These are phyloP conservation scores for Golubevia pallescens DNA, from an alignment of 1,284 basidiomycete species.

Conservation along the genomic window DNA sequence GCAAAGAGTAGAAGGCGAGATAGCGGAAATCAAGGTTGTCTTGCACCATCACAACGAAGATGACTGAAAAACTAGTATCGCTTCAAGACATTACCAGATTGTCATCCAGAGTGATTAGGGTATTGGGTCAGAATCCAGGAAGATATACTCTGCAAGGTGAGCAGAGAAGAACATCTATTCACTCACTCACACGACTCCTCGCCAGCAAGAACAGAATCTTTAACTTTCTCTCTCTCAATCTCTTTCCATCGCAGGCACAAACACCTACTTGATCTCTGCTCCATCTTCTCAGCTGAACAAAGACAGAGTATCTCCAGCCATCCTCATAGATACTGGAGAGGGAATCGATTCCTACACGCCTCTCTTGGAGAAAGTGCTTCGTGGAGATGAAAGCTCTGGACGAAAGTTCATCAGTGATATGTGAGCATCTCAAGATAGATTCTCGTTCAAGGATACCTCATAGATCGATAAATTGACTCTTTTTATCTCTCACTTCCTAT, in stretches of 20 bases:
- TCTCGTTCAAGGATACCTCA: constrained; percentile 30
- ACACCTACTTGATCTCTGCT: constrained; percentile 82
- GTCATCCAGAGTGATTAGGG: too few species aligned
- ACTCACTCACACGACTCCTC: background rate
- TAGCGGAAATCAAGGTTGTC: too few species aligned
- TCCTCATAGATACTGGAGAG: constrained; percentile 88
- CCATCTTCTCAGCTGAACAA: constrained; percentile 40
- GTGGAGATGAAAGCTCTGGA: constrained; percentile 15
- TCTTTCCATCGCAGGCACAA: constrained; percentile 74
- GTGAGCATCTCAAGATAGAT: constrained; percentile 24
- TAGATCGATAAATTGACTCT: constrained; percentile 25
- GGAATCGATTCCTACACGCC: constrained; percentile 75
- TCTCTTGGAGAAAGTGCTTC: constrained; percentile 72
- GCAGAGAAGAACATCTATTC: too few species aligned
- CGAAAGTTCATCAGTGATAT: constrained; percentile 17
- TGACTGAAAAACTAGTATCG: too few species aligned
- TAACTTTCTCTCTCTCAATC: background rate
- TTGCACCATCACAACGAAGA: too few species aligned
- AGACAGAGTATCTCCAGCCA: constrained; percentile 70
- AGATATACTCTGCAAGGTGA: constrained; percentile 86
- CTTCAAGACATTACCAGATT: too few species aligned
- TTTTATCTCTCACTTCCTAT: background rate
- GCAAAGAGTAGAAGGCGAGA: too few species aligned
- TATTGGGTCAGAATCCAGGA: constrained; percentile 81
- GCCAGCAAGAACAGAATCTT: background rate